These are phyloP conservation scores for Coemansia sp. DNA, from an alignment of 192 early-diverging fungal species.

Conservation along the genomic window DNA sequence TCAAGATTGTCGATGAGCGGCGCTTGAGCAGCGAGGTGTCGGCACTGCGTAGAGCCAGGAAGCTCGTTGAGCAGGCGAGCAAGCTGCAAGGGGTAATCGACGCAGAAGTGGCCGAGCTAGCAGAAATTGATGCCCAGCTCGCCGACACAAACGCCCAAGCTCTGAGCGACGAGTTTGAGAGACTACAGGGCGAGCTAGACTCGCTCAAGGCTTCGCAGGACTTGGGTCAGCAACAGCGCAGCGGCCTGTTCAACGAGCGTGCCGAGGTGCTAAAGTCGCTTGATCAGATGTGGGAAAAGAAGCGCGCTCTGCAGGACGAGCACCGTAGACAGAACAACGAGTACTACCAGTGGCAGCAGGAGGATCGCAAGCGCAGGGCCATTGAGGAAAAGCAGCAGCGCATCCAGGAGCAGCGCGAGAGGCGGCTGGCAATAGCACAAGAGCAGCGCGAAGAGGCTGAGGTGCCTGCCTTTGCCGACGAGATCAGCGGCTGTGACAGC, in stretches of 20 bases:
- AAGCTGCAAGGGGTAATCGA: slow-evolving; percentile 75
- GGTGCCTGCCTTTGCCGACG: slow-evolving; percentile 80
- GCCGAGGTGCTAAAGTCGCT: slow-evolving; percentile 67
- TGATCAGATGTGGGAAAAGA: slow-evolving; percentile 65
- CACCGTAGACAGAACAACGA: slow-evolving; percentile 73
- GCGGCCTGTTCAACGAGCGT: slow-evolving; percentile 69
- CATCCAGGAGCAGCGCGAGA: slow-evolving; percentile 64
- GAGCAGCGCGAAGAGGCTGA: slow-evolving; percentile 83
- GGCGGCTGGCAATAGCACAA: slow-evolving; percentile 67
- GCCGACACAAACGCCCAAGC: slow-evolving; percentile 61
- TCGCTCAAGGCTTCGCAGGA: slow-evolving; percentile 62
- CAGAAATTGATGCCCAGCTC: slow-evolving; percentile 56
- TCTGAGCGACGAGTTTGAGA: slow-evolving; percentile 66
- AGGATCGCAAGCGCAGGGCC: slow-evolving; percentile 63
- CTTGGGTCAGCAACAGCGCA: slow-evolving; percentile 61
- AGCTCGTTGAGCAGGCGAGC: slow-evolving; percentile 78
- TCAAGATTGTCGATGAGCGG: slow-evolving; percentile 87
- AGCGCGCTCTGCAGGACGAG: slow-evolving; percentile 66
- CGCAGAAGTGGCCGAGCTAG: slow-evolving; percentile 63
- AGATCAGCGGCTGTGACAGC: slow-evolving; percentile 80
- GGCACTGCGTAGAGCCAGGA: slow-evolving; percentile 27
- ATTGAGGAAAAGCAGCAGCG: slow-evolving; percentile 63
- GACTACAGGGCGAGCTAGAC: slow-evolving; percentile 70
- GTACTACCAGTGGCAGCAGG: slow-evolving; percentile 68
- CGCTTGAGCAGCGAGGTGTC: slow-evolving; percentile 47